Evolutionary conservation across 139 green algal genomes (phyloP).

Genomic region (Coccomyxa sp.): DNA sequence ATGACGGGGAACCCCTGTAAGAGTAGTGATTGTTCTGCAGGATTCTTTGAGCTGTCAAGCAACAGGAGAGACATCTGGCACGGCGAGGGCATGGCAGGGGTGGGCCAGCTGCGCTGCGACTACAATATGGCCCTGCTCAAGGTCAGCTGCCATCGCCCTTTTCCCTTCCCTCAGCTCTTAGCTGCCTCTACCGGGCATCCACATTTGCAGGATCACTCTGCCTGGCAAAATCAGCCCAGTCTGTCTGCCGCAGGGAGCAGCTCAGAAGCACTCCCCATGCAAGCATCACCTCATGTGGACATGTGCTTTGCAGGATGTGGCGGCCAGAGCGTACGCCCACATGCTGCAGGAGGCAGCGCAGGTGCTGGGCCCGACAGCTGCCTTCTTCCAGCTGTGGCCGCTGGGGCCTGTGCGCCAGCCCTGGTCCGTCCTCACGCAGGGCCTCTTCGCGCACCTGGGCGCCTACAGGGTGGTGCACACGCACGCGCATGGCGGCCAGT

Average conservation of each 20-base stretch:
- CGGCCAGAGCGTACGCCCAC: slow-evolving; percentile 46
- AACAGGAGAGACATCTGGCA: slow-evolving; percentile 58
- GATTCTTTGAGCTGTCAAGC: slow-evolving; percentile 64
- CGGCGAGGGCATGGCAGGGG: slow-evolving; percentile 61
- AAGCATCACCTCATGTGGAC: too few relatives aligned
- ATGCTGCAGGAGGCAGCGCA: slow-evolving; percentile 40
- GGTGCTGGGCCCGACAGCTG: slow-evolving; percentile 33
- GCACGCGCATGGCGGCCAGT: slow-evolving; percentile 24
- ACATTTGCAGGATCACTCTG: neutral
- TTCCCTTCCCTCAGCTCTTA: neutral
- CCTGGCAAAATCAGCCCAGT: too few relatives aligned
- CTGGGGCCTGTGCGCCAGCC: slow-evolving; percentile 21
- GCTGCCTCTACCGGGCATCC: neutral
- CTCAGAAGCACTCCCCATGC: too few relatives aligned
- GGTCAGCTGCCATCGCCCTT: neutral
- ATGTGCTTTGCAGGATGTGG: slow-evolving; percentile 17
- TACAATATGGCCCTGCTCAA: slow-evolving; percentile 68
- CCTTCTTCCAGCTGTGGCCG: slow-evolving; percentile 57
- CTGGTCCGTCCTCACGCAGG: slow-evolving; percentile 43
- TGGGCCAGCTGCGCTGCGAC: slow-evolving; percentile 45
- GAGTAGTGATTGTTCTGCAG: neutral
- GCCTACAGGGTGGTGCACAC: slow-evolving; percentile 34
- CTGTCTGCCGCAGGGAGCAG: too few relatives aligned
- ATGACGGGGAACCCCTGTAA: too few relatives aligned
- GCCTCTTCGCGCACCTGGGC: slow-evolving; percentile 31